Evolutionary conservation across 495 filamentous ascomycete genomes (phyloP).

Genomic region (Trichoderma virens): DNA sequence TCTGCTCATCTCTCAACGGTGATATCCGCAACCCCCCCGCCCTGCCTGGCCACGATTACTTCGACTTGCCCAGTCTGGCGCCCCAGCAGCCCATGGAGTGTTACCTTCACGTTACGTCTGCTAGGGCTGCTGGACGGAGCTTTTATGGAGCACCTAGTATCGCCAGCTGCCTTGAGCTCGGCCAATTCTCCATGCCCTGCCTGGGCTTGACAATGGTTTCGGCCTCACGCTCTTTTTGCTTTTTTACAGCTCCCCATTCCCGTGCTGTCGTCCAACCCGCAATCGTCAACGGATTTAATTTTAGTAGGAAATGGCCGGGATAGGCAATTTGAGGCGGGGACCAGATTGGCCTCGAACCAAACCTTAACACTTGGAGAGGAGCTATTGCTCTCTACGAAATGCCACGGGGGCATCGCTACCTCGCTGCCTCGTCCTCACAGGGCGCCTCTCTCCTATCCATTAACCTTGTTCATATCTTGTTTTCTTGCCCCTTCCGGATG

Average conservation of each 20-base stretch:
- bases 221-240: not conserved
- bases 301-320: not conserved
- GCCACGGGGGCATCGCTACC: not conserved
- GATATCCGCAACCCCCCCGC: too few relatives aligned
- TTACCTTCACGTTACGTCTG: not conserved
- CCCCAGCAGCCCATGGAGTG: not conserved
- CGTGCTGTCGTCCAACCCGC: not conserved
- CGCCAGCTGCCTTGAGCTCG: not conserved
- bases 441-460: not conserved
- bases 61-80: constrained; percentile 6
- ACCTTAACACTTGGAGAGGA: not conserved
- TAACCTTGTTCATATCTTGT: not conserved
- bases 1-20: too few relatives aligned
- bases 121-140: too few relatives aligned
- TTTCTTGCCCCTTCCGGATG: not conserved
- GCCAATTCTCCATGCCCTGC: not conserved
- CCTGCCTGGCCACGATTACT: not conserved
- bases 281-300: not conserved
- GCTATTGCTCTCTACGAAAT: not conserved
- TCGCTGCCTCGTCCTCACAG: not conserved
- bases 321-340: not conserved
- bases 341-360: not conserved
- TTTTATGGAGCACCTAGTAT: not conserved
- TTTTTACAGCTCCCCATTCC: not conserved
- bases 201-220: not conserved